phyloP scores from a whole-genome alignment of 1,139 yeast genomes.

The Magnusiomyces suaveolens region DNA sequence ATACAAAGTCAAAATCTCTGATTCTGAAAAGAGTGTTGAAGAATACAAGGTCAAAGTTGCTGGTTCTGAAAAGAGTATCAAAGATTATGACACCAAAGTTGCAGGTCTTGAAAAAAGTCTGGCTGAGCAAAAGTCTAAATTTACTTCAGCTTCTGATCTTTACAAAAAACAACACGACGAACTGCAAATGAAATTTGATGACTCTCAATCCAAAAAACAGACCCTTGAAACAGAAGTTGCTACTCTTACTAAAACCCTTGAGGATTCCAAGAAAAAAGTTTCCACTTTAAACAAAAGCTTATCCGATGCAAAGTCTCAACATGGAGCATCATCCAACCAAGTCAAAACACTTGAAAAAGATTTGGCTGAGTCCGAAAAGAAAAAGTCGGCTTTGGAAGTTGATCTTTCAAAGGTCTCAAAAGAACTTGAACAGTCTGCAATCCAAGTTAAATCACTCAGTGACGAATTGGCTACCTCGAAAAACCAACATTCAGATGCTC shows the following conservation, averaged over 20 bases:
- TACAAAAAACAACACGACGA: conserved; percentile 5
- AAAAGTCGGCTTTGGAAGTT: background rate
- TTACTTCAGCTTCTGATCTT: background rate
- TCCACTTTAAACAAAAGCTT: background rate
- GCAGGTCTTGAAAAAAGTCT: conserved; percentile 2
- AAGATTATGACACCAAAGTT: background rate
- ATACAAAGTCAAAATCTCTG: background rate
- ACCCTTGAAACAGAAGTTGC: background rate
- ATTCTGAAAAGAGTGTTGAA: conserved; percentile 5
- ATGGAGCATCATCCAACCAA: background rate
- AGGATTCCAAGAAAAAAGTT: background rate
- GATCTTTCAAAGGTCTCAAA: background rate
- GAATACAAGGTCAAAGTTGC: background rate
- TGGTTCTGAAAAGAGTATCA: conserved; percentile 5
- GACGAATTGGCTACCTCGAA: background rate
- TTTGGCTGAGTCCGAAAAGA: background rate
- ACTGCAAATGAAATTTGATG: conserved; percentile 5
- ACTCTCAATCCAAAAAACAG: background rate
- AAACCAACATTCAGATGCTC: background rate
- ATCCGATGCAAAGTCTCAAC: background rate
- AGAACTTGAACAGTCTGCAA: background rate
- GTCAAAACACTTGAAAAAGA: background rate
- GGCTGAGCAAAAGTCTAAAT: background rate
- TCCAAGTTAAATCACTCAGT: background rate
- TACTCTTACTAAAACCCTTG: background rate